Evolutionary conservation across 129 eudicot species (phyloP), one percentile per base, ranked within the genome.

Genomic region (Chrysanthemum seticuspe): DNA sequence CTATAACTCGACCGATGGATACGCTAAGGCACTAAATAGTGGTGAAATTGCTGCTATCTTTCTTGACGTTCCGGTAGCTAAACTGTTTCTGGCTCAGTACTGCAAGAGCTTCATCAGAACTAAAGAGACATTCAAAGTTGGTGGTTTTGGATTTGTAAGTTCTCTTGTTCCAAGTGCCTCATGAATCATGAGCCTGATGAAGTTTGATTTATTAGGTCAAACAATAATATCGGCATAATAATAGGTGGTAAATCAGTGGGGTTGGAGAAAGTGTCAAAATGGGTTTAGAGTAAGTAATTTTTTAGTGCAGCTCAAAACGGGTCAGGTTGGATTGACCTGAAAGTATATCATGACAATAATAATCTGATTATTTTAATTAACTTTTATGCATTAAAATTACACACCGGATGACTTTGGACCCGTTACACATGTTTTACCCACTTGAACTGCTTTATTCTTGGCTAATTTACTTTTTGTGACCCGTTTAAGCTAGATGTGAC

Each of bases 131-230:
- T 82, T 73, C 67, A 79, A 82, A 76, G 74, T 79, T 72, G 92
- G 88, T 68, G 92, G 92, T 14, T 87, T 62, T 21, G 92, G 92
- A 79, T 87, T 71, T 52, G 92, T 87, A 74, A 83, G 78, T 75
- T 63, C 52, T 58, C 54, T 13, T 54, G 27, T 53, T 40, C 34
- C 13, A 51, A 44, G 19, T 64, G 21, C 15, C 48, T 78, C 25
- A 62, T 52, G 16, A 57, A 31, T 77, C 23, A 62, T 52, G 16
- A 57, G 58, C 34, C 16, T 5, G 0, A 25, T 31, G 36, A 3
- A 55, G 27, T 71, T 25, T 45, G n/a, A 60, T 13, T 23, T 10
- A 6, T 25, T 13, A 13, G 6, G 10, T 25, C 6, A 47, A n/a
- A 73, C 58, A 2, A 23, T 12, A 58, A 10, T 58, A 18, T 12